Evolutionary conservation across 352 stramenopile genomes (phyloP).

Genomic region (Globisporangium perplexum): DNA sequence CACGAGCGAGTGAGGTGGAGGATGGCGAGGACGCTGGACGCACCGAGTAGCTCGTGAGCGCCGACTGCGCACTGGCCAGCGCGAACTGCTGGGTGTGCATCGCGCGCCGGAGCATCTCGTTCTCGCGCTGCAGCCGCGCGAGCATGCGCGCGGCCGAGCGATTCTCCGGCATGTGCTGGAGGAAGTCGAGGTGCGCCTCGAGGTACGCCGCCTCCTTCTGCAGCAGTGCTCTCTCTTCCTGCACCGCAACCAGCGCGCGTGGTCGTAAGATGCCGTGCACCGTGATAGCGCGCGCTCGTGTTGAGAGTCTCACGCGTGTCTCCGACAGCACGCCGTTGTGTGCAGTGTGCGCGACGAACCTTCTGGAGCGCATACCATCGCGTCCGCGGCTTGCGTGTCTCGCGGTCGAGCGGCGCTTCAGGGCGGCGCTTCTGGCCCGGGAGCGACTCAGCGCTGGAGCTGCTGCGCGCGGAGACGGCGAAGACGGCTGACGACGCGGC

Average conservation of each 20-base stretch:
- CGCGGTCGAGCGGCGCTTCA: not conserved
- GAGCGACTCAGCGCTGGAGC: not conserved
- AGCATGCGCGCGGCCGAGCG: conserved; percentile 1
- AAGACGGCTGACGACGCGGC: not conserved
- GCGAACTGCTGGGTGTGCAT: conserved; percentile 7
- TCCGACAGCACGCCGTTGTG: too few species aligned
- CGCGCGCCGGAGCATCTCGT: conserved; percentile 7
- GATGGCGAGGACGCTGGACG: not conserved
- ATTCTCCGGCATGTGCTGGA: conserved; percentile 10
- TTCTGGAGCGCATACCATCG: conserved; percentile 12
- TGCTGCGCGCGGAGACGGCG: not conserved
- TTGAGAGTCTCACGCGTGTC: not conserved
- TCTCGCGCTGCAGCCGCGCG: conserved; percentile 7
- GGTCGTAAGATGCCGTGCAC: not conserved
- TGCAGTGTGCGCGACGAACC: not conserved
- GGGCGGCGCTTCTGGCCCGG: not conserved
- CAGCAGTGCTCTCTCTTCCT: conserved; percentile 16
- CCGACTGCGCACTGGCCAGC: not conserved
- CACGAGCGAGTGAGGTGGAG: not conserved
- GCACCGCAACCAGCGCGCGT: not conserved
- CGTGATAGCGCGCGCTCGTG: too few species aligned
- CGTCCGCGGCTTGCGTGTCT: conserved; percentile 5
- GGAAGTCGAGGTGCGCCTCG: conserved; percentile 8
- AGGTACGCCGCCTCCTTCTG: conserved; percentile 11
- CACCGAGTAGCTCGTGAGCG: conserved; percentile 1